phyloP scores from a whole-genome alignment of 2,329 filamentous ascomycete species.

The Zymoseptoria ardabiliae region DNA sequence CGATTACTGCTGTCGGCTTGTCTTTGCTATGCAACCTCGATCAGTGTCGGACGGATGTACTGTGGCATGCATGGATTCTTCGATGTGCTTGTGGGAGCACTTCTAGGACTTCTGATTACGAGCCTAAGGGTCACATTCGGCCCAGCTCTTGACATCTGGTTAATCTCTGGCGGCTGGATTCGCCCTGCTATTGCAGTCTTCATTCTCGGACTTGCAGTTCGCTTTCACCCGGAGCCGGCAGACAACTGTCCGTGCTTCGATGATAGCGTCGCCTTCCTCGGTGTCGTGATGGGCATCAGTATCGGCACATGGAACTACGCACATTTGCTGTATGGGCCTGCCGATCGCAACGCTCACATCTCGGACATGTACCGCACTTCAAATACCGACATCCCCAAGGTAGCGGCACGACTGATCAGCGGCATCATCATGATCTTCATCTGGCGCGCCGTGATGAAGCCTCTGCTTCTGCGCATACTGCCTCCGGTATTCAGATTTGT shows the following conservation, averaged over 20 bases:
- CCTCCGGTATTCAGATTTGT: slow-evolving; percentile 83
- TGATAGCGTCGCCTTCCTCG: slow-evolving; percentile 88
- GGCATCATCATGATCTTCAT: slow-evolving; percentile 79
- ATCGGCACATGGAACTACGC: slow-evolving; percentile 74
- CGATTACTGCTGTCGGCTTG: slow-evolving; percentile 43
- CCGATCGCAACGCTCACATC: slow-evolving; percentile 2
- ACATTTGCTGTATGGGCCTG: slow-evolving; percentile 1
- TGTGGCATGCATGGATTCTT: slow-evolving; percentile 98
- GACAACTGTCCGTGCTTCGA: slow-evolving; percentile 97
- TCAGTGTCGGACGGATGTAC: slow-evolving; percentile 84
- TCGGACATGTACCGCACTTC: slow-evolving; percentile 28
- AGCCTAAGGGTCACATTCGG: slow-evolving; percentile 50
- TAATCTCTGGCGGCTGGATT: slow-evolving; percentile 58
- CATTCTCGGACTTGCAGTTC: slow-evolving; percentile 56
- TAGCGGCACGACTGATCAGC: slow-evolving; percentile 61
- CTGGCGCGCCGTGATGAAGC: slow-evolving; percentile 88
- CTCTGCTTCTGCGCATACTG: slow-evolving; percentile 64
- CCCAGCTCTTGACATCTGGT: slow-evolving; percentile 59
- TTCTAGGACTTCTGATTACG: slow-evolving; percentile 62
- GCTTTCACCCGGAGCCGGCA: slow-evolving; percentile 84
- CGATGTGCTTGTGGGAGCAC: slow-evolving; percentile 75
- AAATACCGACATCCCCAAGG: slow-evolving; percentile 58
- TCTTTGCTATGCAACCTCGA: slow-evolving; percentile 82
- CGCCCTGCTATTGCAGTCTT: slow-evolving; percentile 58
- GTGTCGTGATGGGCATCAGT: slow-evolving; percentile 78